Conservation (phyloP, 2,329 filamentous ascomycete species). For the Pseudogymnoascus sp. region DNA sequence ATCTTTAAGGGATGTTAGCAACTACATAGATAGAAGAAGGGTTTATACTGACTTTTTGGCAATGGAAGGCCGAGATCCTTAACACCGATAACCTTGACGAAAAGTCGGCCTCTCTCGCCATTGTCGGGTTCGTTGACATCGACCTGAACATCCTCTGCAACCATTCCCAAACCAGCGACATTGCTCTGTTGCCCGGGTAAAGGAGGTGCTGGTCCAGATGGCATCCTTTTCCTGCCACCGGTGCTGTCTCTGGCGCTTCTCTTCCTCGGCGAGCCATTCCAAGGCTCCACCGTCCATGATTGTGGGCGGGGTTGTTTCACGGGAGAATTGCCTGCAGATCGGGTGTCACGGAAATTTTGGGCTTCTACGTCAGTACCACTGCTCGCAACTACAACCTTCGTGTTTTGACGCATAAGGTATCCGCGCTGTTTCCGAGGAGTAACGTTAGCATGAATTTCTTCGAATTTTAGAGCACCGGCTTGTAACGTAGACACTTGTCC, state of each 20-base stretch:
- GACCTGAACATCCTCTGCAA: constrained; percentile 57
- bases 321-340: constrained; percentile 60
- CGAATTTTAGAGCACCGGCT: neutral
- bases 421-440: constrained; percentile 70
- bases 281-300: constrained; percentile 94
- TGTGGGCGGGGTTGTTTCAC: constrained; percentile 71
- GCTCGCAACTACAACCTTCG: constrained; percentile 90
- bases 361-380: constrained; percentile 53
- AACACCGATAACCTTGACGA: constrained; percentile 97
- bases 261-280: constrained; percentile 73
- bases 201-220: constrained; percentile 60
- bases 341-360: constrained; percentile 41
- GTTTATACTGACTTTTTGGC: constrained; percentile 62
- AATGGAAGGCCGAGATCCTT: constrained; percentile 91
- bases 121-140: constrained; percentile 44
- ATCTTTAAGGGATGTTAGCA: constrained; percentile 41
- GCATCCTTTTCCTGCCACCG: constrained; percentile 31
- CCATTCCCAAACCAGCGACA: constrained; percentile 49
- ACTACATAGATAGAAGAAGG: neutral
- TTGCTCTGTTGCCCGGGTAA: constrained; percentile 83
- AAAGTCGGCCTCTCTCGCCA: constrained; percentile 79
- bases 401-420: constrained; percentile 97
- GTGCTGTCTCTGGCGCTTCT: constrained; percentile 53
- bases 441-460: constrained; percentile 49
- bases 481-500: constrained; percentile 38